Percentiles rank a stretch among this genome's conserved stretches.
Evolutionary conservation across 2,329 filamentous ascomycete species (phyloP).

Genomic region (Orbilia oligospora): DNA sequence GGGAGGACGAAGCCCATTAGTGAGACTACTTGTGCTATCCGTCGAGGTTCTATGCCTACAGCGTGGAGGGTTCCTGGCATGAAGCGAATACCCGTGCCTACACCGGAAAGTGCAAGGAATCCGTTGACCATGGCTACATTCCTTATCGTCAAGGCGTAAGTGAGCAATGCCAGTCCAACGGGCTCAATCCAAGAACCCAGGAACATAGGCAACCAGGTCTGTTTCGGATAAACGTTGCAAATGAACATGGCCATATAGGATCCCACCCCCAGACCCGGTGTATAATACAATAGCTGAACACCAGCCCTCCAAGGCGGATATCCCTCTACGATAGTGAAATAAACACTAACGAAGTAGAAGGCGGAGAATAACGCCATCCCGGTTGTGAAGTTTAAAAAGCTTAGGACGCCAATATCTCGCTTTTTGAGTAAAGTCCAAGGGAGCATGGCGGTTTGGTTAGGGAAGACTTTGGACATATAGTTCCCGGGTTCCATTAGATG

Average conservation of each 20-base stretch:
- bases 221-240: conserved; percentile 75
- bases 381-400: conserved; percentile 74
- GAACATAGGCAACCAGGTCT: conserved; percentile 75
- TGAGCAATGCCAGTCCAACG: conserved; percentile 73
- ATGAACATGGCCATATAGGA: conserved; percentile 73
- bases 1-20: conserved; percentile 74
- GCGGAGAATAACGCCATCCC: conserved; percentile 71
- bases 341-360: conserved; percentile 79
- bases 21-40: conserved; percentile 74
- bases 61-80: conserved; percentile 77
- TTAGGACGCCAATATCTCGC: conserved; percentile 75
- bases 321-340: conserved; percentile 76
- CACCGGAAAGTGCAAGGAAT: conserved; percentile 77
- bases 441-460: conserved; percentile 72
- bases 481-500: conserved; percentile 72
- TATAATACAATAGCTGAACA: conserved; percentile 75
- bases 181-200: conserved; percentile 73
- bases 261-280: conserved; percentile 75
- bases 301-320: conserved; percentile 72
- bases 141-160: conserved; percentile 72
- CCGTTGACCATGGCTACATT: conserved; percentile 73
- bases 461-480: conserved; percentile 39
- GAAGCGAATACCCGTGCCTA: conserved; percentile 76
- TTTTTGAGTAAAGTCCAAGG: conserved; percentile 74
- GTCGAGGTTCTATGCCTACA: conserved; percentile 74